Percentiles rank a stretch among this genome's conserved stretches.
These are phyloP conservation scores for Artomyces pyxidatus DNA, from an alignment of 768 basidiomycete genomes.

Conservation along the genomic window DNA sequence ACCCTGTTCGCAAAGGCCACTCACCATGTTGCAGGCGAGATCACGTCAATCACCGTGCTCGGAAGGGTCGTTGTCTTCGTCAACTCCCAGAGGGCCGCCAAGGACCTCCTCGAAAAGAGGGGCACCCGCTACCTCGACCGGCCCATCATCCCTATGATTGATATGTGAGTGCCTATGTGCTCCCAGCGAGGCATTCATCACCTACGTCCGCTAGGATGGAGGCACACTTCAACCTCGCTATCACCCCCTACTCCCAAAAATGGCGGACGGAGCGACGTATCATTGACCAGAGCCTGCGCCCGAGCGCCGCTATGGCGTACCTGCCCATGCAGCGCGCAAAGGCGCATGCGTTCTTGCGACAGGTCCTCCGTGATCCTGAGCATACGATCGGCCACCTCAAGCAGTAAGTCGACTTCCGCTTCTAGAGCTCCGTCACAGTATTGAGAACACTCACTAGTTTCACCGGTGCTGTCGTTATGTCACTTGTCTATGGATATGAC, in stretches of 20 bases:
- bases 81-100: constrained; percentile 3
- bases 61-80: constrained; percentile 6
- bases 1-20: too few species aligned
- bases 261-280: constrained; percentile 6
- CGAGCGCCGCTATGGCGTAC: neutral
- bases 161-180: neutral
- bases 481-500: constrained; percentile 5
- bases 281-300: constrained; percentile 3
- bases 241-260: constrained; percentile 4
- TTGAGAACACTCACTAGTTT: neutral
- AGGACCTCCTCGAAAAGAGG: constrained; percentile 4
- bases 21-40: constrained; percentile 1
- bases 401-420: neutral
- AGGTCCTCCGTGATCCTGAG: constrained; percentile 3
- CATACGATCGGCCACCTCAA: constrained; percentile 2
- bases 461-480: constrained; percentile 4
- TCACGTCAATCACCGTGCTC: constrained; percentile 7
- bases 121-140: constrained; percentile 3
- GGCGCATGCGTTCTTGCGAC: constrained; percentile 3
- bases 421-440: neutral
- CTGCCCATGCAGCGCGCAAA: constrained; percentile 2
- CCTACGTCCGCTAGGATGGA: neutral
- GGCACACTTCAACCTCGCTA: constrained; percentile 4
- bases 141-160: constrained; percentile 2
- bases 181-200: neutral